Evolutionary conservation across 768 basidiomycete genomes (phyloP), one percentile per base, ranked within the genome.

Genomic region (Arthromyces matolae): DNA sequence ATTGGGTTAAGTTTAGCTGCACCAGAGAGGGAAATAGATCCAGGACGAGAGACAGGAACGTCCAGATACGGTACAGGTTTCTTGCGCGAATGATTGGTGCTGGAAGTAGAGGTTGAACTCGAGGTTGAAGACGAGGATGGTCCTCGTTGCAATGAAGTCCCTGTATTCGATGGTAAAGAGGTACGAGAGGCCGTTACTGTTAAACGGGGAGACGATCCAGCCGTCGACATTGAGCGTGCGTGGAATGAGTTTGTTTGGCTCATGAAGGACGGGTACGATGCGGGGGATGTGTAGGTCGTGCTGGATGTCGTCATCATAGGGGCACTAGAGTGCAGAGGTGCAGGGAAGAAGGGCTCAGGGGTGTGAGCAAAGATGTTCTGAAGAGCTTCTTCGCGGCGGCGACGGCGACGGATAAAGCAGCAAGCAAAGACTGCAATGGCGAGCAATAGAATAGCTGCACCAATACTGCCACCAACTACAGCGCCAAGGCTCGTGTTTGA

Each of bases 61-160:
- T 56, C 52, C 16, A 52, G 31, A 42, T 47, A 57, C 18, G 58
- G 48, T 5, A 55, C 51, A 12, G 56, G 54, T 42, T 59, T 57
- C 47, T 47, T 58, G 31, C 49, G 54, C 16, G 31, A 31, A 16
- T 24, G 23, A n/a, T 44, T 35, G 43, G 39, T 25, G 10, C 14
- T n/a, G n/a, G n/a, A n/a, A n/a, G n/a, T n/a, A n/a, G n/a, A n/a
- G n/a, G n/a, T n/a, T n/a, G n/a, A n/a, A n/a, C n/a, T n/a, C n/a
- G n/a, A n/a, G n/a, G n/a, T n/a, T n/a, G n/a, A n/a, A n/a, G n/a
- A n/a, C n/a, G n/a, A n/a, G n/a, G n/a, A n/a, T n/a, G n/a, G n/a
- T n/a, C n/a, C n/a, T n/a, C n/a, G n/a, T n/a, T n/a, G n/a, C n/a
- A n/a, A n/a, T n/a, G n/a, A n/a, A n/a, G n/a, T n/a, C n/a, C n/a